phyloP scores from a whole-genome alignment of 2,329 filamentous ascomycete species.

The Xylaria multiplex region DNA sequence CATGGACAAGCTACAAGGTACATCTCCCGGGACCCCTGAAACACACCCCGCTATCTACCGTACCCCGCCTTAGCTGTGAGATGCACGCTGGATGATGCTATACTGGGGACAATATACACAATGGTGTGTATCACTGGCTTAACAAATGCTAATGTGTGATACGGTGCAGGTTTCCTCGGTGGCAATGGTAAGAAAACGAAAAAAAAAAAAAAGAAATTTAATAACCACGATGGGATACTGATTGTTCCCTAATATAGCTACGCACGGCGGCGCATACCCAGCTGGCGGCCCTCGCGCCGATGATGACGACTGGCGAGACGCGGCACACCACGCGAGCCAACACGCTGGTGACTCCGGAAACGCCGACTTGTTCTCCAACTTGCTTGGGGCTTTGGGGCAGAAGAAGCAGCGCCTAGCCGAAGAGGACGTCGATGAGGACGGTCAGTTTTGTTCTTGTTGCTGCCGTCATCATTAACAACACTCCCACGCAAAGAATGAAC shows the following conservation, averaged over 20 bases:
- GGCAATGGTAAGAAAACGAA: conserved; percentile 43
- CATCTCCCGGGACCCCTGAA: conserved; percentile 8
- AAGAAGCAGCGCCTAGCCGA: conserved; percentile 60
- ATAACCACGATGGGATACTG: conserved; percentile 10
- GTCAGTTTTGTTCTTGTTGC: conserved; percentile 46
- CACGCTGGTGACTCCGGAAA: conserved; percentile 59
- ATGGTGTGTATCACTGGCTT: background rate
- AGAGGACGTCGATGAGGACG: conserved; percentile 61
- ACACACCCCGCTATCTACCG: conserved; percentile 8
- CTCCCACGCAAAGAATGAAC: background rate
- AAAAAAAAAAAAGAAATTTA: background rate
- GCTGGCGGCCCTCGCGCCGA: conserved; percentile 52
- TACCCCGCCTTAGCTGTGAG: conserved; percentile 29
- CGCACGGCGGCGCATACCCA: conserved; percentile 48
- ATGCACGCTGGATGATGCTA: conserved; percentile 21
- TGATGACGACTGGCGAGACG: conserved; percentile 60
- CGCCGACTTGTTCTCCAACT: conserved; percentile 59
- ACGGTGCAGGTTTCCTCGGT: conserved; percentile 26
- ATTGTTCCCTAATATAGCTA: conserved; percentile 37
- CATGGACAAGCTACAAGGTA: conserved; percentile 40
- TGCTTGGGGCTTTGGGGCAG: conserved; percentile 60
- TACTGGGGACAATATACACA: conserved; percentile 8
- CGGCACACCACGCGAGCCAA: conserved; percentile 59
- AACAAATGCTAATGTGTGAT: conserved; percentile 29
- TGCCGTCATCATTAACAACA: too few relatives aligned